Evolutionary conservation across 148 eudicot species (phyloP), one percentile per base, ranked within the genome.

Genomic region (Rhododendron henanense): DNA sequence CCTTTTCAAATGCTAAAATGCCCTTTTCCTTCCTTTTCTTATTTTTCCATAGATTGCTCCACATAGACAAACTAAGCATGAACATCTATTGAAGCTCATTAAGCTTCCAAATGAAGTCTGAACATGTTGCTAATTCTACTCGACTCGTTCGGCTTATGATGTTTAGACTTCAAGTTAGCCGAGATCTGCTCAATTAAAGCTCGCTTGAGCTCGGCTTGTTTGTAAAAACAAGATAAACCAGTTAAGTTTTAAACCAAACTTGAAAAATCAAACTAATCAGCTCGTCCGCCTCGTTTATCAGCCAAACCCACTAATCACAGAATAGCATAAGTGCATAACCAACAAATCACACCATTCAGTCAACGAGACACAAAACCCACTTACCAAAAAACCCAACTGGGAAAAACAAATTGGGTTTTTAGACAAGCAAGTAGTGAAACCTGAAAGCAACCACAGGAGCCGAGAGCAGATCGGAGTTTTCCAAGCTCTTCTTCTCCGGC

Each of bases 401-500:
- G n/a, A n/a, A n/a, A n/a, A n/a, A n/a, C 0, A 28, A 71, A 10
- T 35, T 71, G 4, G 16, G 33, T 37, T 75, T 75, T 37, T 16
- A 55, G 78, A 16, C 0, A 37, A 15, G 10, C 3, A 78, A 16
- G 47, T 35, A 16, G 53, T 37, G 35, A 88, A 37, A 93, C 93
- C 93, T 93, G 95, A 59, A 93, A 86, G 85, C 93, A 93, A 25
- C 94, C 94, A 86, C 91, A 90, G 5, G 85, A 89, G 85, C 55
- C 83, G 82, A 94, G 90, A 77, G 93, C 92, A 39, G 88, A 87
- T 77, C 81, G 90, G 61, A 93, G 91, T 78, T 91, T 91, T 10
- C 44, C 86, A 21, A 89, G 90, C 37, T 92, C 91, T n/a, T 83
- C 31, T 67, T 81, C 61, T 21, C 74, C 48, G 33, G 85, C 19